A percentile compares a stretch with the other conserved stretches of the same genome.
These are phyloP conservation scores for Nemania bipapillata DNA, from an alignment of 2,329 filamentous ascomycete genomes.

Conservation along the genomic window DNA sequence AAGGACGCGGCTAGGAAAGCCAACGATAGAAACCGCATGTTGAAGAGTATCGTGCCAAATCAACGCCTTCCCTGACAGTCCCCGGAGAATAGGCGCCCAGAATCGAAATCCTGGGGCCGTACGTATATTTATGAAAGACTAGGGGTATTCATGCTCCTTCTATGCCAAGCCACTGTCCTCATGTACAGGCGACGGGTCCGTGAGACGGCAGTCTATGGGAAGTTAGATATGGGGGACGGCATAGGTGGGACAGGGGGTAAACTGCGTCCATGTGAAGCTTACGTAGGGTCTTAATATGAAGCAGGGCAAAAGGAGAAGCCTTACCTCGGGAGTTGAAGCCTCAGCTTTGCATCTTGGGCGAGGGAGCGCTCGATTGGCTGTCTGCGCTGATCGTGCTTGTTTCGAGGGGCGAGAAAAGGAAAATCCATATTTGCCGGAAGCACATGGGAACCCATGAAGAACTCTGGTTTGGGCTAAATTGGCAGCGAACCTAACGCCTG, in stretches of 20 bases:
- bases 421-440: conserved; percentile 28
- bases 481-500: background rate
- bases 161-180: conserved; percentile 28
- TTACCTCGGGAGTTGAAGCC: conserved; percentile 36
- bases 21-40: conserved; percentile 40
- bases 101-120: background rate
- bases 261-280: conserved; percentile 6
- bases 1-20: conserved; percentile 42
- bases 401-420: conserved; percentile 10
- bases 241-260: conserved; percentile 11
- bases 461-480: conserved; percentile 36
- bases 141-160: conserved; percentile 2
- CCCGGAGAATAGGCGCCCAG: background rate
- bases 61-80: background rate
- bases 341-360: background rate
- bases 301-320: conserved; percentile 18
- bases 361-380: conserved; percentile 16
- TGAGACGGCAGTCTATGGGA: conserved; percentile 35
- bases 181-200: conserved; percentile 39
- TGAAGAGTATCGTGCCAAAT: conserved; percentile 39
- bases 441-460: conserved; percentile 8
- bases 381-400: conserved; percentile 25
- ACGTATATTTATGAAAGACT: conserved; percentile 11
- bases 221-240: conserved; percentile 34
- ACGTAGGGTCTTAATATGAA: conserved; percentile 28